These are phyloP conservation scores for Nothophytophthora sp. DNA, from an alignment of 352 stramenopile genomes.

Conservation along the genomic window DNA sequence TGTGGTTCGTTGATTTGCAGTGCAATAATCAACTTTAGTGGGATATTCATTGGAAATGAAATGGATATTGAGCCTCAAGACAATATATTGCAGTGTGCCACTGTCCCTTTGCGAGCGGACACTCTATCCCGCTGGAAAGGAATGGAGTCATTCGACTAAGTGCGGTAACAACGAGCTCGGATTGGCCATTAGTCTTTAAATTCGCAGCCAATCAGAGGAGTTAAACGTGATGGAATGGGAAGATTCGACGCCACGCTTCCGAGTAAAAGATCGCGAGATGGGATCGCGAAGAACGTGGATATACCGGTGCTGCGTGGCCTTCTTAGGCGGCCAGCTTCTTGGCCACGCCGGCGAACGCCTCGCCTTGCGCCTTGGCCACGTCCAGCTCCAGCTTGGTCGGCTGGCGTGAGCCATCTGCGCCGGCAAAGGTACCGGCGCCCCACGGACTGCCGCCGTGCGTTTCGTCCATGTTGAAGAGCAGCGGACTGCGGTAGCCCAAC, in stretches of 20 bases:
- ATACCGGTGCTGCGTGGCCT: neutral
- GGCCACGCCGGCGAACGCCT: conserved; percentile 79
- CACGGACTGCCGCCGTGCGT: conserved; percentile 80
- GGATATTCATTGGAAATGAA: neutral
- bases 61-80: too few relatives aligned
- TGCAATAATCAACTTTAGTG: too few relatives aligned
- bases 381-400: conserved; percentile 80
- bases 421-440: conserved; percentile 85
- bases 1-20: too few relatives aligned
- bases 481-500: conserved; percentile 67
- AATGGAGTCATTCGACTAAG: neutral
- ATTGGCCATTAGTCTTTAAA: neutral
- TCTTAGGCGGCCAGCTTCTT: conserved; percentile 73
- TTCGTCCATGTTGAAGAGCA: conserved; percentile 79
- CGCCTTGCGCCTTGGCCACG: conserved; percentile 78
- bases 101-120: neutral
- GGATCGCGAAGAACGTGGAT: too few relatives aligned
- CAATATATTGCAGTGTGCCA: neutral
- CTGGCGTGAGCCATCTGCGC: conserved; percentile 77
- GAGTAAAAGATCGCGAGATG: too few relatives aligned
- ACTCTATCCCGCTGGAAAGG: conserved; percentile 3
- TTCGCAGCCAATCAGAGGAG: neutral
- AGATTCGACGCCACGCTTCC: too few relatives aligned
- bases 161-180: neutral
- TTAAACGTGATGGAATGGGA: neutral